Evolutionary conservation across 306 rosid genomes (phyloP).

Genomic region (Corylus americana): DNA sequence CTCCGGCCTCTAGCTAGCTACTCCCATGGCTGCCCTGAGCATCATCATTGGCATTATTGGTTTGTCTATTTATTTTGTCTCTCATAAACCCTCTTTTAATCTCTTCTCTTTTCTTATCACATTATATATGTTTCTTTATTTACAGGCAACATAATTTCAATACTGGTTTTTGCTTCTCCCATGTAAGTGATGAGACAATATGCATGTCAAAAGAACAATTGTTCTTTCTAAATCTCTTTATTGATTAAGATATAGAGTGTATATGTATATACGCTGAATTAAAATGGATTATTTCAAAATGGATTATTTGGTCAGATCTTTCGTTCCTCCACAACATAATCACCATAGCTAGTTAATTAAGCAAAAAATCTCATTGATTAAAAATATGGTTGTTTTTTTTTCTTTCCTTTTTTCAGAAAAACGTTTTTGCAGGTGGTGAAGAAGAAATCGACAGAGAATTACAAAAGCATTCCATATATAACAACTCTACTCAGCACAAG

Average conservation of each 20-base stretch:
- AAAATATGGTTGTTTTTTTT: too few species aligned
- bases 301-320: too few species aligned
- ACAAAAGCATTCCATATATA: conserved; percentile 46
- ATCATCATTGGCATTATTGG: conserved; percentile 25
- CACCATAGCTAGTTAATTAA: too few species aligned
- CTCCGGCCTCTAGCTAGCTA: too few species aligned
- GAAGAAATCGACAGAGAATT: conserved; percentile 52
- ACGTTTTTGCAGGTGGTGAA: conserved; percentile 53
- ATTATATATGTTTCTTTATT: conserved; percentile 22
- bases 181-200: conserved; percentile 33
- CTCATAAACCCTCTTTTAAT: too few species aligned
- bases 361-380: too few species aligned
- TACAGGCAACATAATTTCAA: conserved; percentile 53
- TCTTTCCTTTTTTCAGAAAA: conserved; percentile 22
- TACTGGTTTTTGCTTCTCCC: conserved; percentile 56
- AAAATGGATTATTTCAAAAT: too few species aligned
- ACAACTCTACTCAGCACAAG: conserved; percentile 47
- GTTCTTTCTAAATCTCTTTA: neutral
- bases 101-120: conserved; percentile 14
- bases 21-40: conserved; percentile 28
- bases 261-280: too few species aligned
- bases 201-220: too few species aligned
- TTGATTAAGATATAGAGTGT: too few species aligned
- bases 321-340: too few species aligned
- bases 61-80: neutral